These are phyloP conservation scores for Cyclotella choctawhatcheeana DNA, from an alignment of 108 stramenopile genomes.

Conservation along the genomic window DNA sequence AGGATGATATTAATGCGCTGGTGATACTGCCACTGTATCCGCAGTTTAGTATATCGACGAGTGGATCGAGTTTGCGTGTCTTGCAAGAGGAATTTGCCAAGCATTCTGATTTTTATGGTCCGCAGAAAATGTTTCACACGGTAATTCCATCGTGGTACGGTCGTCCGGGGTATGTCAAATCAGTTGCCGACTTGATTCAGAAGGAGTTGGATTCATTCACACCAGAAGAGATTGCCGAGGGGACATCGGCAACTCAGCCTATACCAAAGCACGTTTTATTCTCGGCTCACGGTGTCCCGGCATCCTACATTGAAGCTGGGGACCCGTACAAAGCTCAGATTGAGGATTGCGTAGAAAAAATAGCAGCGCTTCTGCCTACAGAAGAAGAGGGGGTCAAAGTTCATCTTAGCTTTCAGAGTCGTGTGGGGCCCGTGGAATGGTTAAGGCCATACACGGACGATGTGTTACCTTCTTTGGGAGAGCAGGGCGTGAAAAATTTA, in stretches of 20 bases:
- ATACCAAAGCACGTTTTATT: conserved; percentile 87
- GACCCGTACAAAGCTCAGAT: conserved; percentile 98
- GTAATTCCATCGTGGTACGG: conserved; percentile 96
- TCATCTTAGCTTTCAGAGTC: conserved; percentile 91
- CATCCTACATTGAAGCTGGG: conserved; percentile 95
- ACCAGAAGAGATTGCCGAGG: conserved; percentile 69
- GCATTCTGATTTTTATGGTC: conserved; percentile 58
- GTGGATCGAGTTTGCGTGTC: conserved; percentile 90
- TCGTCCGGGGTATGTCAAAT: conserved; percentile 91
- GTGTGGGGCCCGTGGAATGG: conserved; percentile 99
- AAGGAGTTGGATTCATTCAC: conserved; percentile 87
- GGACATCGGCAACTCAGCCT: conserved; percentile 47
- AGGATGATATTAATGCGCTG: conserved; percentile 85
- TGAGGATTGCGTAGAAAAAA: conserved; percentile 76
- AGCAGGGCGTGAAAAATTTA: conserved; percentile 89
- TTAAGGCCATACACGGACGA: conserved; percentile 97
- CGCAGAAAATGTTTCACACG: conserved; percentile 89
- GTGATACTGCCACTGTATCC: conserved; percentile 97
- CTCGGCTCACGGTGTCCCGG: conserved; percentile 97
- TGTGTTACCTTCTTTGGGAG: conserved; percentile 89
- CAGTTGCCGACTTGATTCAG: conserved; percentile 85
- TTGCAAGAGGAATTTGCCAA: conserved; percentile 93
- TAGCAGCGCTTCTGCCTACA: conserved; percentile 61
- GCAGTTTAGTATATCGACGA: conserved; percentile 96
- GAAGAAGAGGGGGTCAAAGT: conserved; percentile 74